phyloP scores from a whole-genome alignment of 106 monocot species.

The Dioscorea alata region DNA sequence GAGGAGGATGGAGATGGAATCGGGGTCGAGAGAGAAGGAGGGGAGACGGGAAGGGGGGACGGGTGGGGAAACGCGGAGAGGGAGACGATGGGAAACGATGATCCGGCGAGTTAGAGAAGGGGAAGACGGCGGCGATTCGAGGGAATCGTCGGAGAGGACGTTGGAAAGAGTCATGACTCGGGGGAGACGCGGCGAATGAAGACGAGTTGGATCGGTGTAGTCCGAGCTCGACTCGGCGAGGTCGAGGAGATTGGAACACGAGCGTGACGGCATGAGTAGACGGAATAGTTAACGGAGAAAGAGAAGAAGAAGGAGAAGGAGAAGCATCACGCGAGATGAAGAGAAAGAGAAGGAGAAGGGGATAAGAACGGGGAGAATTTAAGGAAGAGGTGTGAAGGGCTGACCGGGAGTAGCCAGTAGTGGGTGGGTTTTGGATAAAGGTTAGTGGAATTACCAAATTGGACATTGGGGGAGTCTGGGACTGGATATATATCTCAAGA shows the following conservation, averaged over 20 bases:
- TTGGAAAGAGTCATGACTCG: slow-evolving; percentile 36
- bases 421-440: background rate
- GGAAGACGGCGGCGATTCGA: slow-evolving; percentile 7
- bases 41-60: slow-evolving; percentile 15
- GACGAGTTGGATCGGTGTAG: slow-evolving; percentile 13
- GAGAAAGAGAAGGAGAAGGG: background rate
- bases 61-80: slow-evolving; percentile 7
- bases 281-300: background rate
- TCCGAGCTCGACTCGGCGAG: slow-evolving; percentile 11
- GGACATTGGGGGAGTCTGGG: background rate
- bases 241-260: slow-evolving; percentile 55
- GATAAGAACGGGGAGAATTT: background rate
- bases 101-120: slow-evolving; percentile 28
- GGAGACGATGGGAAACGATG: slow-evolving; percentile 56
- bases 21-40: slow-evolving; percentile 51
- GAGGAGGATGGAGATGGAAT: slow-evolving; percentile 58
- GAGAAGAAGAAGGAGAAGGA: background rate
- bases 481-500: background rate
- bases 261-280: slow-evolving; percentile 55
- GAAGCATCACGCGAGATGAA: background rate
- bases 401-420: slow-evolving; percentile 7
- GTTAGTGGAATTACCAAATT: background rate
- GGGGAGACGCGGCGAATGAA: slow-evolving; percentile 25
- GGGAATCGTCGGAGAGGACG: slow-evolving; percentile 30
- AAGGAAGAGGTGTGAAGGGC: background rate